Percentiles rank a stretch among this genome's conserved stretches.
Conservation (phyloP, 108 stramenopile genomes). For the Discostella pseudostelligera region DNA sequence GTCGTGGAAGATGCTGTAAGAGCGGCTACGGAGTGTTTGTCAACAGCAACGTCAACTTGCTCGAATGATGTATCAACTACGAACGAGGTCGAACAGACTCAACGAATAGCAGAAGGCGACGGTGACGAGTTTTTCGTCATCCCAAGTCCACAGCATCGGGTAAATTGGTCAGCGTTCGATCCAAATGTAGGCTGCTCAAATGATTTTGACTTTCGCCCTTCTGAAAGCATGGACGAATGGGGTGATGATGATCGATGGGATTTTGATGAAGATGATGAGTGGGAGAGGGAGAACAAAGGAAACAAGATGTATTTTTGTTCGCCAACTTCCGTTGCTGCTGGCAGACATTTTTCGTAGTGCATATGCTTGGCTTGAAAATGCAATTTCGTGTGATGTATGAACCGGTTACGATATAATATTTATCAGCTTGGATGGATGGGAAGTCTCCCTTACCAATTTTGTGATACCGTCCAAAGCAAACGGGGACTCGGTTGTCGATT, state of each 20-base stretch:
- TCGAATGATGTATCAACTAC: constrained; percentile 16
- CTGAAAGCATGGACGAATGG: constrained; percentile 13
- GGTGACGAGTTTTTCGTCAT: constrained; percentile 35
- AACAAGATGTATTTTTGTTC: constrained; percentile 3
- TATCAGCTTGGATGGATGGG: constrained; percentile 72
- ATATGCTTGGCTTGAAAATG: too few species aligned
- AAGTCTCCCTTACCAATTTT: constrained; percentile 70
- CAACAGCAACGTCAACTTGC: constrained; percentile 23
- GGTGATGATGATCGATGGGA: constrained; percentile 21
- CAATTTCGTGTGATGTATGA: too few species aligned
- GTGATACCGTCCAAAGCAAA: constrained; percentile 62
- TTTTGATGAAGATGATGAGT: background rate
- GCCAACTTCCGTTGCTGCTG: constrained; percentile 1
- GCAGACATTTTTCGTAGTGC: too few species aligned
- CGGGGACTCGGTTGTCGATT: constrained; percentile 38
- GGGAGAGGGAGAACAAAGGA: background rate
- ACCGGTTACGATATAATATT: constrained; percentile 5
- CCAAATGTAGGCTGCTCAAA: constrained; percentile 9
- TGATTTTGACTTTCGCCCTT: constrained; percentile 15
- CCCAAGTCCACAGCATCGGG: constrained; percentile 6
- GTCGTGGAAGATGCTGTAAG: constrained; percentile 38
- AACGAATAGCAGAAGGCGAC: background rate
- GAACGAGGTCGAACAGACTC: background rate
- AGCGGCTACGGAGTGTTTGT: constrained; percentile 35
- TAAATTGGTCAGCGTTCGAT: constrained; percentile 36